Conservation (phyloP, 192 early-diverging fungal genomes). For the Coemansia sp. region DNA sequence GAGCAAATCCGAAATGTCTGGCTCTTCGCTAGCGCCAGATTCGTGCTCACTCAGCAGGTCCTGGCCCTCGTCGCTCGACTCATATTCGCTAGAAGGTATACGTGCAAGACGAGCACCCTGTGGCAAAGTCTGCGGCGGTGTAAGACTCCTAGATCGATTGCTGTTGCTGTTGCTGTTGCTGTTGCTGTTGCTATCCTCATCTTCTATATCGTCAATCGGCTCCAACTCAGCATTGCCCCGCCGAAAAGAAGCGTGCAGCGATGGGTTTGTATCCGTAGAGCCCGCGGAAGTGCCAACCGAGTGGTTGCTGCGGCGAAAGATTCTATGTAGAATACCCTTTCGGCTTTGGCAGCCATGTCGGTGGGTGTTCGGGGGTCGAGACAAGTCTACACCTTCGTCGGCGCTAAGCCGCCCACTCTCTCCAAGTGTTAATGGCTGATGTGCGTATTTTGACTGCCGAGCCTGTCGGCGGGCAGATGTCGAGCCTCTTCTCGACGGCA, state of each 20-base stretch:
- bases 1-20: constrained; percentile 48
- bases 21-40: constrained; percentile 21
- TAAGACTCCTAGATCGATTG: not conserved
- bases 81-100: not conserved
- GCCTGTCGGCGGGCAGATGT: not conserved
- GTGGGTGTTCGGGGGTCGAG: not conserved
- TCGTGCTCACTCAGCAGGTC: not conserved
- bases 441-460: not conserved
- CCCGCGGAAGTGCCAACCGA: not conserved
- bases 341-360: not conserved
- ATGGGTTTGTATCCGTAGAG: not conserved
- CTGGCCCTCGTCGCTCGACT: not conserved
- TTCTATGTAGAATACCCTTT: not conserved
- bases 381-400: not conserved
- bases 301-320: not conserved
- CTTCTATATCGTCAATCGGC: not conserved
- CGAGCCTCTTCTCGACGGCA: not conserved
- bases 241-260: not conserved
- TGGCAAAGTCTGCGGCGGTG: not conserved
- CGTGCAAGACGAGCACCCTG: not conserved
- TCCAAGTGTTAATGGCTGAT: not conserved
- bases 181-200: not conserved
- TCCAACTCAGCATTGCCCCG: not conserved
- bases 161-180: not conserved
- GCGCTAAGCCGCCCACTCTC: not conserved